Evolutionary conservation across 768 basidiomycete genomes (phyloP).

Genomic region (Rubroboletus satanas): DNA sequence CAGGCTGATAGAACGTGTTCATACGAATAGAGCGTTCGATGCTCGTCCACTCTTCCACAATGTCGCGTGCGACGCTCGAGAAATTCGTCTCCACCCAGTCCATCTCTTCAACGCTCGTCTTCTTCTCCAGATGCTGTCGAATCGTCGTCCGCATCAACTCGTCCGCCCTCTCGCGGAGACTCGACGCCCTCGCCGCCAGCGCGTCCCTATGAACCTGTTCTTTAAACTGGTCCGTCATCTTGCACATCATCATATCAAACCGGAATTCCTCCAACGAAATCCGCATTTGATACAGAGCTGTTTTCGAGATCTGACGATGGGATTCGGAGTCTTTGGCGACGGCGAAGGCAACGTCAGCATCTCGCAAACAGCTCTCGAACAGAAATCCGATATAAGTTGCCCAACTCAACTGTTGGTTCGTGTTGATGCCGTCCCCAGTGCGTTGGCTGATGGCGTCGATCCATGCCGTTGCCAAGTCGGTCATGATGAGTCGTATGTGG

Average conservation of each 20-base stretch:
- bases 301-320: conserved; percentile 49
- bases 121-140: conserved; percentile 23
- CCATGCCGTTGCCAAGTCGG: conserved; percentile 41
- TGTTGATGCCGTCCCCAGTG: conserved; percentile 15
- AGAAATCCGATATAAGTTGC: conserved; percentile 45
- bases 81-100: conserved; percentile 47
- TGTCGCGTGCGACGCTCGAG: conserved; percentile 29
- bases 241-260: conserved; percentile 40
- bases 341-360: conserved; percentile 42
- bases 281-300: conserved; percentile 42
- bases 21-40: conserved; percentile 37
- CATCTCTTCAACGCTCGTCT: conserved; percentile 15
- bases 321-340: conserved; percentile 49
- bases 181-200: conserved; percentile 20
- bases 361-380: conserved; percentile 42
- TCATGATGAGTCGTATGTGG: conserved; percentile 49
- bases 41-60: conserved; percentile 46
- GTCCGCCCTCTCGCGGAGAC: conserved; percentile 7
- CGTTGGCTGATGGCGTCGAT: conserved; percentile 32
- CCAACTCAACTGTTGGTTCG: conserved; percentile 40
- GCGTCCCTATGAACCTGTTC: conserved; percentile 15
- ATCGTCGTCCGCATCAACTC: conserved; percentile 3
- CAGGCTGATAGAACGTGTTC: conserved; percentile 47
- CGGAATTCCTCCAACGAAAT: conserved; percentile 47
- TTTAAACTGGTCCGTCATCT: conserved; percentile 14